Evolutionary conservation across 805 yeast genomes (phyloP), one percentile per base, ranked within the genome.

Genomic region (Saturnispora mendoncae): DNA sequence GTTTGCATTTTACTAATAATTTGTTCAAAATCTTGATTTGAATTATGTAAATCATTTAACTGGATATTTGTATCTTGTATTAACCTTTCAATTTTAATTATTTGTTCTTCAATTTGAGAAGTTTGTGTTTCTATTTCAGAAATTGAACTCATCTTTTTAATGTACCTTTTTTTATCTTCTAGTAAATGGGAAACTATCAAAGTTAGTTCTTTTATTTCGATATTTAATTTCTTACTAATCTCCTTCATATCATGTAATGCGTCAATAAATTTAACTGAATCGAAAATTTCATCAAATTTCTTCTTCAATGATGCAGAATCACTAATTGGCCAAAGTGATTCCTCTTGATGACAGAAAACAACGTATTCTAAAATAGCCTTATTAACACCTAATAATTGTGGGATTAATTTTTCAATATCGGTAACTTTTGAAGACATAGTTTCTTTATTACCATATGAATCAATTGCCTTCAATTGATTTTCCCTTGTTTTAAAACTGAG

Each of bases 271-370:
- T 85, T 87, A 50, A 86, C 75, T 0, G 97, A 96, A 61, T 92
- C 97, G 54, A 92, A 92, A 7, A 92, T 90, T 60, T 92, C 98
- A 59, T 92, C 98, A 53, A 92, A 94, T 40, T 90, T 73, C 62
- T 88, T 88, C 62, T 92, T 94, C 56, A 92, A 69, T 10, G 72
- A 72, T 2, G 94, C 71, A 1, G 98, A 94, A 60, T 92, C 99
- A 51, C 88, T 76, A 36, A 92, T 67, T 1, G 99, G 99, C 99
- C 99, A 92, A 23, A 86, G 61, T 51, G 90, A 80, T 46, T 92
- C 99, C 54, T 92, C 99, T 58, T 92, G 99, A 55, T 92, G 99
- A 55, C 98, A 90, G 61, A 92, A 92, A 1, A 90, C 80, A 32
- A 92, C 98, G 57, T 86, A 85, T 50, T 90, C 95, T 39, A 92